Evolutionary conservation across 805 yeast species (phyloP).

Genomic region (Ogataea corticis): DNA sequence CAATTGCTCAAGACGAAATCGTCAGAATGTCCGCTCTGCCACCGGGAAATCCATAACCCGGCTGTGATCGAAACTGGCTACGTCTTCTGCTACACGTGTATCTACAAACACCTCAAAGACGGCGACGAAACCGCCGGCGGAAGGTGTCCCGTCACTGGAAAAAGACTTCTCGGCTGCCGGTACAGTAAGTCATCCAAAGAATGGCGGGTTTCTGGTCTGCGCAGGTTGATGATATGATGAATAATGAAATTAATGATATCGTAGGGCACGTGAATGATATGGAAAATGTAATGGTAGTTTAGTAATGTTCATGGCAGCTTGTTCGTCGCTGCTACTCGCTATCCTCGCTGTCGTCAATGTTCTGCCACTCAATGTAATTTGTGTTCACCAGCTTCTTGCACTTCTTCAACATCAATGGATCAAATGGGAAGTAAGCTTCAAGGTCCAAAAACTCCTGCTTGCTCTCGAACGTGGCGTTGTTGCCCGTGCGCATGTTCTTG

Average conservation of each 20-base stretch:
- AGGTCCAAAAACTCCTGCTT: slow-evolving; percentile 84
- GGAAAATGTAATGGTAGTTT: not conserved
- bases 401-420: slow-evolving; percentile 75
- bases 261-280: not conserved
- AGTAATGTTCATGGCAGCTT: not conserved
- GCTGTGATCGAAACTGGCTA: slow-evolving; percentile 90
- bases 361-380: slow-evolving; percentile 81
- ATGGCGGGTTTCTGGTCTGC: slow-evolving; percentile 75
- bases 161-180: slow-evolving; percentile 66
- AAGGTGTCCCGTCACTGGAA: slow-evolving; percentile 82
- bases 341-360: slow-evolving; percentile 53
- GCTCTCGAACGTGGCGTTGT: slow-evolving; percentile 32
- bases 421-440: slow-evolving; percentile 96
- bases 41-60: slow-evolving; percentile 65
- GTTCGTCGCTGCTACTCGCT: slow-evolving; percentile 16
- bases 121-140: slow-evolving; percentile 54
- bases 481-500: slow-evolving; percentile 20
- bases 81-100: slow-evolving; percentile 88
- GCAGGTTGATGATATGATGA: slow-evolving; percentile 63
- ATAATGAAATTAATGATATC: not conserved
- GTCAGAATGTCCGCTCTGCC: slow-evolving; percentile 68
- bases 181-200: slow-evolving; percentile 55
- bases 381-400: slow-evolving; percentile 55
- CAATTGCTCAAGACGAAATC: slow-evolving; percentile 30
- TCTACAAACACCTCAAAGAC: slow-evolving; percentile 59